Evolutionary conservation across 177 flowering plant genomes (phyloP).

Genomic region (Vitis hybrid): DNA sequence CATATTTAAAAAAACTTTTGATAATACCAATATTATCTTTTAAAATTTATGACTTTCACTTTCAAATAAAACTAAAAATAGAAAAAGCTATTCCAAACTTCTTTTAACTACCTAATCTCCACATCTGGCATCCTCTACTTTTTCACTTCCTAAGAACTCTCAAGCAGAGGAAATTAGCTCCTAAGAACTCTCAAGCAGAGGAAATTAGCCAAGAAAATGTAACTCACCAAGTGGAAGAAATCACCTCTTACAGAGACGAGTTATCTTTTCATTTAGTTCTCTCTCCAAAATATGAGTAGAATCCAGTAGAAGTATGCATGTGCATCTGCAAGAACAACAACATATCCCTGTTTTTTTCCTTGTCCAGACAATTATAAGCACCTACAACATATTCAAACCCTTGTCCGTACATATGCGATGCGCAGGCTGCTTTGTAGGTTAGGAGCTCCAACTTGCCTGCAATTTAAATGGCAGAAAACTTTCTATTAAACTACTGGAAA

Average conservation of each 20-base stretch:
- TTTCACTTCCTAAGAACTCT: too few relatives aligned
- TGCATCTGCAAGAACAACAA: slow-evolving; percentile 41
- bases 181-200: too few relatives aligned
- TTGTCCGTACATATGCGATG: slow-evolving; percentile 63
- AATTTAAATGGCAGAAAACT: not conserved
- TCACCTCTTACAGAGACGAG: not conserved
- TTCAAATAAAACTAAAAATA: too few relatives aligned
- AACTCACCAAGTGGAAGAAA: not conserved
- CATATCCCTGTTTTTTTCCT: slow-evolving; percentile 29
- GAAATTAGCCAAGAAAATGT: too few relatives aligned
- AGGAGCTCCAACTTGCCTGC: slow-evolving; percentile 58
- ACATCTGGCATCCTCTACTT: too few relatives aligned
- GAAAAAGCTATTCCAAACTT: too few relatives aligned
- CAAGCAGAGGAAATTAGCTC: too few relatives aligned
- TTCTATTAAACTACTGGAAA: not conserved
- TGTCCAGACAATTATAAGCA: slow-evolving; percentile 29
- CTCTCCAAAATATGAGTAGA: slow-evolving; percentile 12
- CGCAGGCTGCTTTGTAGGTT: slow-evolving; percentile 75
- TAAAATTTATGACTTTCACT: too few relatives aligned
- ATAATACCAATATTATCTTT: too few relatives aligned
- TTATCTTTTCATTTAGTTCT: not conserved
- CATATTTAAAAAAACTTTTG: too few relatives aligned
- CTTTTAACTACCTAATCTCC: too few relatives aligned
- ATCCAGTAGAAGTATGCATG: slow-evolving; percentile 35
- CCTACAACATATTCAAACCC: slow-evolving; percentile 44